Evolutionary conservation across 1,284 basidiomycete species (phyloP).

Genomic region (Cerioporus squamosus): DNA sequence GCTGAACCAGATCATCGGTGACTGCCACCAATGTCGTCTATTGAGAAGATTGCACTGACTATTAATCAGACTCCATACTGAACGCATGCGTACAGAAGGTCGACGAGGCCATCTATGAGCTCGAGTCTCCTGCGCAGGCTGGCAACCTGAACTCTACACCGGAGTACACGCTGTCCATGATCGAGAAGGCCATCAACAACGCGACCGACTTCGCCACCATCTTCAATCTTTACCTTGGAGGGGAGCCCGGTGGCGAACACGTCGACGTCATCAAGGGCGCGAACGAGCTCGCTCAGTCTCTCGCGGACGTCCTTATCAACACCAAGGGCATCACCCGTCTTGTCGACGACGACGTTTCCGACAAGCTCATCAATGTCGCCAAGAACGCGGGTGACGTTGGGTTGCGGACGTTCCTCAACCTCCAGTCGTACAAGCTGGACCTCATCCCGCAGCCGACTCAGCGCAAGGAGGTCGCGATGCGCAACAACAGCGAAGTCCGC

Average conservation of each 20-base stretch:
- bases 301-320: conserved; percentile 91
- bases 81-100: conserved; percentile 97
- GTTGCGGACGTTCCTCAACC: conserved; percentile 91
- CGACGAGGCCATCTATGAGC: conserved; percentile 96
- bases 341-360: conserved; percentile 86
- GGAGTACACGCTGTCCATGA: conserved; percentile 97
- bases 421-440: conserved; percentile 94
- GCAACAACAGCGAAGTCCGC: conserved; percentile 88
- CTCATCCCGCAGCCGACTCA: conserved; percentile 70
- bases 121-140: conserved; percentile 92
- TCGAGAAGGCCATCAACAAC: conserved; percentile 94
- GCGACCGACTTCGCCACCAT: conserved; percentile 96
- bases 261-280: conserved; percentile 98
- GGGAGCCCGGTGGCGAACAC: conserved; percentile 90
- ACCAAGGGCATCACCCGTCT: conserved; percentile 96
- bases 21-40: conserved; percentile 18
- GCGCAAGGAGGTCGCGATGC: conserved; percentile 87
- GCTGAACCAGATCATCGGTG: conserved; percentile 96
- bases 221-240: conserved; percentile 91
- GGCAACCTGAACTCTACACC: conserved; percentile 97
- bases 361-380: conserved; percentile 88
- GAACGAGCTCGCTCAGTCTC: conserved; percentile 94
- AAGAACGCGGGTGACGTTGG: conserved; percentile 88
- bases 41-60: conserved; percentile 5
- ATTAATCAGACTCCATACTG: conserved; percentile 85